phyloP scores from a whole-genome alignment of 768 basidiomycete genomes.

The Lactifluus hygrophoroides region DNA sequence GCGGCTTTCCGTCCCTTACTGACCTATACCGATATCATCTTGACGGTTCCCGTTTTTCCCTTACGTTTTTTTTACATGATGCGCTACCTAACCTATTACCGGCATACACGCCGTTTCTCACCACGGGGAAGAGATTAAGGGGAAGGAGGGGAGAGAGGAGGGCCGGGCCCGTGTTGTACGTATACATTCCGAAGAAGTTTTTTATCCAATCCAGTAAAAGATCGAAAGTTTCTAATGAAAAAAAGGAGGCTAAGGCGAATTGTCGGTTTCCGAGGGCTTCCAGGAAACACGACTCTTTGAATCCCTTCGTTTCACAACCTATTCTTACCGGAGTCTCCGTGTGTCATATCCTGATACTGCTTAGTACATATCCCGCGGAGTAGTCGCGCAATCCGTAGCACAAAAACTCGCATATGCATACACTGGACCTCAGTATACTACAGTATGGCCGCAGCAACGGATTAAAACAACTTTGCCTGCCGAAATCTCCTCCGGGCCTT shows the following conservation, averaged over 20 bases:
- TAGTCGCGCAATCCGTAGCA: background rate
- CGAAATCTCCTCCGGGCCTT: too few species aligned
- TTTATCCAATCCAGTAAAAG: background rate
- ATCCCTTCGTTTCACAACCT: too few species aligned
- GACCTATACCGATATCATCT: slow-evolving; percentile 5
- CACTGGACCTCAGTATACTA: too few species aligned
- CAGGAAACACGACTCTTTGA: too few species aligned
- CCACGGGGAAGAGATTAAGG: background rate
- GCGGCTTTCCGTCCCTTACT: background rate
- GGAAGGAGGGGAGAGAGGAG: slow-evolving; percentile 2
- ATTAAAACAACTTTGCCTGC: too few species aligned
- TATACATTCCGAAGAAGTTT: slow-evolving; percentile 4
- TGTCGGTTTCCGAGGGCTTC: too few species aligned
- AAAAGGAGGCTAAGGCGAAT: background rate
- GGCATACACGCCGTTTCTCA: slow-evolving; percentile 3
- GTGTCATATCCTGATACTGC: background rate
- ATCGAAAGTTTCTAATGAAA: background rate
- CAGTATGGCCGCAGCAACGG: too few species aligned
- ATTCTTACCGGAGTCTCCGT: too few species aligned
- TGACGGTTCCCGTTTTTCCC: background rate
- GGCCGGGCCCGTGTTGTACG: slow-evolving; percentile 3
- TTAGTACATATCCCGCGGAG: background rate
- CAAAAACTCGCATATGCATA: too few species aligned
- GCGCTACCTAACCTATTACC: slow-evolving; percentile 10
- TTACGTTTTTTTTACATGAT: slow-evolving; percentile 1